Percentiles rank a stretch among this genome's conserved stretches.
Evolutionary conservation across 768 basidiomycete genomes (phyloP).

Genomic region (Podaxis mareebaensis): DNA sequence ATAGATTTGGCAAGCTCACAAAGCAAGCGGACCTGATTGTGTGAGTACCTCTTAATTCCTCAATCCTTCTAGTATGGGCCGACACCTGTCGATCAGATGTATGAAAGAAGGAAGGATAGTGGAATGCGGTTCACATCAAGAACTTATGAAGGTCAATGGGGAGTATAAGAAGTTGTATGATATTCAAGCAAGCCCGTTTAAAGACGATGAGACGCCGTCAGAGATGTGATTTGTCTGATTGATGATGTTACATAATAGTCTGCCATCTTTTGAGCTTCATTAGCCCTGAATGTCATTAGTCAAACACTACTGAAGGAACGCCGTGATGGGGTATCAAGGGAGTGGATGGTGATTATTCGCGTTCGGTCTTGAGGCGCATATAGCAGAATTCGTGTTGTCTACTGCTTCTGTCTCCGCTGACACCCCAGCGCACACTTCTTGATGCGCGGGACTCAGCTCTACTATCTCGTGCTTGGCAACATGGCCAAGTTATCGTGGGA

Average conservation of each 20-base stretch:
- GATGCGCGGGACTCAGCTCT: too few species aligned
- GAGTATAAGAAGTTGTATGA: conserved; percentile 44
- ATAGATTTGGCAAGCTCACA: conserved; percentile 52
- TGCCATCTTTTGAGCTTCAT: too few species aligned
- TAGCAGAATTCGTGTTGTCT: too few species aligned
- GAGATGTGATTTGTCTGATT: neutral
- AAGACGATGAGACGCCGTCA: neutral
- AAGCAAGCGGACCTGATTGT: conserved; percentile 52
- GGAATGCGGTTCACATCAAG: conserved; percentile 40
- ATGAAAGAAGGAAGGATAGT: conserved; percentile 44
- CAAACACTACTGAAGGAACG: too few species aligned
- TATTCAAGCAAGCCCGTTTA: conserved; percentile 36
- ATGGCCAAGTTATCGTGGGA: too few species aligned
- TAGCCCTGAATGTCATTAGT: too few species aligned
- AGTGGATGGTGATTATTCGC: too few species aligned
- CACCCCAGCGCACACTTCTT: too few species aligned
- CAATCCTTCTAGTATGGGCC: conserved; percentile 1
- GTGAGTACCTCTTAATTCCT: conserved; percentile 32
- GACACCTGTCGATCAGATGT: conserved; percentile 30
- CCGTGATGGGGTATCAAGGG: too few species aligned
- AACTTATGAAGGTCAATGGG: conserved; percentile 35
- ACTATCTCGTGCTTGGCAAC: too few species aligned
- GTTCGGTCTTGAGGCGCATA: too few species aligned
- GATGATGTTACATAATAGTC: neutral
- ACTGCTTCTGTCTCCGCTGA: too few species aligned